Percentiles rank a stretch among this genome's conserved stretches.
Evolutionary conservation across 495 filamentous ascomycete genomes (phyloP).

Genomic region (Aspergillus baeticus): DNA sequence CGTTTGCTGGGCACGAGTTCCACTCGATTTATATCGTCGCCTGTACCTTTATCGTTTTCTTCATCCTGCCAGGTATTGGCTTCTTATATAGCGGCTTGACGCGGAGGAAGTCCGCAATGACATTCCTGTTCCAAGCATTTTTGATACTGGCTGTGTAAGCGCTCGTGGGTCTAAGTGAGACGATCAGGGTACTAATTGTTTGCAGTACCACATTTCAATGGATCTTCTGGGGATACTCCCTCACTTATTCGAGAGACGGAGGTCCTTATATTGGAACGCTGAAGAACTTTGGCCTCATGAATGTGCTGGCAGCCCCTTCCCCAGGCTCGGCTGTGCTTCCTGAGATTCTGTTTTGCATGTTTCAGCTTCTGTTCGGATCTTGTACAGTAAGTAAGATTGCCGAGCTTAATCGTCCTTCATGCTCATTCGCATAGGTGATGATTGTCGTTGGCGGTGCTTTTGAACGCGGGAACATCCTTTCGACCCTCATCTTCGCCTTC

Average conservation of each 20-base stretch:
- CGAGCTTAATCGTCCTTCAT: not conserved
- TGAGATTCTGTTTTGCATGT: slow-evolving; percentile 57
- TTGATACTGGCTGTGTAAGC: slow-evolving; percentile 47
- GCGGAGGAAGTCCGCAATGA: slow-evolving; percentile 55
- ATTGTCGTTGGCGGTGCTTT: slow-evolving; percentile 54
- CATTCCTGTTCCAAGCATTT: slow-evolving; percentile 58
- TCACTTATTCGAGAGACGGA: slow-evolving; percentile 50
- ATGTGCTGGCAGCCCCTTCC: slow-evolving; percentile 50
- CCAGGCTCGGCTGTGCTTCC: slow-evolving; percentile 48
- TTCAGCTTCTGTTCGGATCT: slow-evolving; percentile 57
- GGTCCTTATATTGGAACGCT: slow-evolving; percentile 55
- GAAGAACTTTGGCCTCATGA: slow-evolving; percentile 53
- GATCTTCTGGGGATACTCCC: slow-evolving; percentile 60
- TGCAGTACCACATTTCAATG: slow-evolving; percentile 49
- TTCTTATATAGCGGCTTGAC: slow-evolving; percentile 58
- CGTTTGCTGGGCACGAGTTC: slow-evolving; percentile 48
- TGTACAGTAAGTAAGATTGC: slow-evolving; percentile 42
- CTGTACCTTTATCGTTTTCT: slow-evolving; percentile 54
- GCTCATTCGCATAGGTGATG: slow-evolving; percentile 36
- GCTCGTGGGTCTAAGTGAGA: not conserved
- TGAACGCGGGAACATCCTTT: slow-evolving; percentile 54
- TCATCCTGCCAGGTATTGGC: slow-evolving; percentile 60
- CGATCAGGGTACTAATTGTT: not conserved
- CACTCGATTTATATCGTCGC: slow-evolving; percentile 53
- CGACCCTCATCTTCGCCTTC: slow-evolving; percentile 57